These are phyloP conservation scores for Atractiella rhizophila DNA, from an alignment of 768 basidiomycete genomes.

Conservation along the genomic window DNA sequence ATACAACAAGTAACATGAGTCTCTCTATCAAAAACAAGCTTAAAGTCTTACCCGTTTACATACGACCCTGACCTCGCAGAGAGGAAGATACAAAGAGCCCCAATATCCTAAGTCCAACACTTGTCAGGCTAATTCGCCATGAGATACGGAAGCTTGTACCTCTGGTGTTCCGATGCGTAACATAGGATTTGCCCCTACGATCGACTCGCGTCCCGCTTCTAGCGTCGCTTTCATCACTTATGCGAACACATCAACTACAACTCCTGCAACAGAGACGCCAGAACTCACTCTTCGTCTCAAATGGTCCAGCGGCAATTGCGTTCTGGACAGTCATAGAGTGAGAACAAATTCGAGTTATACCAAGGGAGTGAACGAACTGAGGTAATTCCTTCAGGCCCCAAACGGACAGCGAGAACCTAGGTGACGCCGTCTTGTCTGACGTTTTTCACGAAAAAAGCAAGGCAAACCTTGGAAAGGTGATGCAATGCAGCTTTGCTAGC, in stretches of 20 bases:
- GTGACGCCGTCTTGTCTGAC: no score
- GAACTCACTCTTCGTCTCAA: constrained; percentile 20
- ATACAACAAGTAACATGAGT: no score
- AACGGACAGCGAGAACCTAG: constrained; percentile 32
- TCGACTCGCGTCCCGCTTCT: constrained; percentile 25
- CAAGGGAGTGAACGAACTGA: constrained; percentile 16
- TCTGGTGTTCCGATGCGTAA: constrained; percentile 36
- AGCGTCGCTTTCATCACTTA: constrained; percentile 35
- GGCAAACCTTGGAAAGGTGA: no score
- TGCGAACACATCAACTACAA: neutral
- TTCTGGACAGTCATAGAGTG: no score
- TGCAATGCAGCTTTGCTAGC: constrained; percentile 39
- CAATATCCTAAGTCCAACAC: constrained; percentile 26
- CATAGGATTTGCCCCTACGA: constrained; percentile 28
- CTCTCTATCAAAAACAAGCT: no score
- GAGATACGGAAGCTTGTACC: neutral
- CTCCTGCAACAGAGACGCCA: neutral
- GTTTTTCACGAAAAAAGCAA: no score
- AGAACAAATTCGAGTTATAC: neutral
- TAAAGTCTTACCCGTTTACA: no score
- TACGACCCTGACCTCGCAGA: constrained; percentile 36
- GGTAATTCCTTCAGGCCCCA: constrained; percentile 34
- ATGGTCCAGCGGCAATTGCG: constrained; percentile 34
- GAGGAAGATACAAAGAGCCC: constrained; percentile 37
- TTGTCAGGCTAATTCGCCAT: neutral